Conservation (phyloP, 2,329 filamentous ascomycete genomes). For the Ceratocystis smalleyi region DNA sequence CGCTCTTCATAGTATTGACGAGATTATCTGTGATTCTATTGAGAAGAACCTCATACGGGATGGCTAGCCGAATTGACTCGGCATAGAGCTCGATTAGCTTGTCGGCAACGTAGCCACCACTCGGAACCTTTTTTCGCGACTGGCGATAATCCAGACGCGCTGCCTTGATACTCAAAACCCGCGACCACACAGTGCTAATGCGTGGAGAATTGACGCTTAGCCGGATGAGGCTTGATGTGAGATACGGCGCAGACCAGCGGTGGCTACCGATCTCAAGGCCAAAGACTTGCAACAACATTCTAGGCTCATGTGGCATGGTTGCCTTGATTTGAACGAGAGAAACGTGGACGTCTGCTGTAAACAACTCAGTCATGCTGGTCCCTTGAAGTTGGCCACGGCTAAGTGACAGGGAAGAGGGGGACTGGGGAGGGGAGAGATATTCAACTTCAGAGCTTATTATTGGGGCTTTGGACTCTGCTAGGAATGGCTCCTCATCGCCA, state of each 20-base stretch:
- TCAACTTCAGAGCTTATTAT: conserved; percentile 17
- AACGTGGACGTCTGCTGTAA: conserved; percentile 69
- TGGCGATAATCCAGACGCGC: conserved; percentile 68
- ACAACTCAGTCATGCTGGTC: conserved; percentile 40
- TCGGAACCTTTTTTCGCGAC: conserved; percentile 50
- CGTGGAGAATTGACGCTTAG: conserved; percentile 77
- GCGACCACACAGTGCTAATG: conserved; percentile 70
- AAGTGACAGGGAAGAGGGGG: conserved; percentile 12
- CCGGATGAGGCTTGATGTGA: conserved; percentile 62
- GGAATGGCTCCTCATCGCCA: neutral
- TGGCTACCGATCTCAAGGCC: conserved; percentile 69
- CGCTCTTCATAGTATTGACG: conserved; percentile 72
- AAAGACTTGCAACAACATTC: conserved; percentile 79
- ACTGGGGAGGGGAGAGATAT: conserved; percentile 27
- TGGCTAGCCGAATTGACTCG: conserved; percentile 72
- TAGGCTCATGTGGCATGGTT: conserved; percentile 75
- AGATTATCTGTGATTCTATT: conserved; percentile 89
- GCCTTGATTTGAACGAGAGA: conserved; percentile 76
- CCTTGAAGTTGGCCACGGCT: conserved; percentile 8
- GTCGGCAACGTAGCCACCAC: conserved; percentile 48
- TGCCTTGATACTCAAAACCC: conserved; percentile 69
- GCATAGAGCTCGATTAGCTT: conserved; percentile 69
- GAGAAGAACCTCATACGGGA: conserved; percentile 82
- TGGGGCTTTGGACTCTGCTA: conserved; percentile 19
- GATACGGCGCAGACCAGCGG: conserved; percentile 71